Percentiles rank a stretch among this genome's conserved stretches.
Conservation (phyloP, 768 basidiomycete species). For the Xerocomus potaroensis region DNA sequence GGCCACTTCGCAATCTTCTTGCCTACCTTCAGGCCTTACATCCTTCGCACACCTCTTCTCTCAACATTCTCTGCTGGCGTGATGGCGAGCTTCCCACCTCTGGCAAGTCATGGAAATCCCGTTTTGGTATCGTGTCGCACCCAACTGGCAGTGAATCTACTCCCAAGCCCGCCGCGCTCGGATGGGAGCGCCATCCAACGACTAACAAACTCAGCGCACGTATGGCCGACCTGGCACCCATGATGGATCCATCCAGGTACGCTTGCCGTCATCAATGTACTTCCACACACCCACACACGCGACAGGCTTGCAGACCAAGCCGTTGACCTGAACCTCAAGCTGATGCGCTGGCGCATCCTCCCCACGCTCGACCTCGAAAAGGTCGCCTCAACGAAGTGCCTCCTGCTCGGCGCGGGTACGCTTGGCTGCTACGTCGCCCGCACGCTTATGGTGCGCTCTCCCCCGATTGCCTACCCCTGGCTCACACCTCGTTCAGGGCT, state of each 20-base stretch:
- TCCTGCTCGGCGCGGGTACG: slow-evolving; percentile 93
- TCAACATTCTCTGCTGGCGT: slow-evolving; percentile 77
- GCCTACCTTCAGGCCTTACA: slow-evolving; percentile 68
- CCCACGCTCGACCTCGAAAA: slow-evolving; percentile 87
- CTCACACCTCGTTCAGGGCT: slow-evolving; percentile 53
- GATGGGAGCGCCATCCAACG: slow-evolving; percentile 91
- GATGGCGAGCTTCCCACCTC: slow-evolving; percentile 48
- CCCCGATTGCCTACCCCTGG: neutral
- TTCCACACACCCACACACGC: neutral
- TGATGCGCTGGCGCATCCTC: slow-evolving; percentile 97
- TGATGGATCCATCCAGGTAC: slow-evolving; percentile 91
- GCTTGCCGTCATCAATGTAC: neutral
- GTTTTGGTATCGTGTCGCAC: slow-evolving; percentile 47
- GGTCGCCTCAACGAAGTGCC: slow-evolving; percentile 71
- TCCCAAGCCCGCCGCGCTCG: slow-evolving; percentile 62
- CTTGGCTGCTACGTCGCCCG: slow-evolving; percentile 95
- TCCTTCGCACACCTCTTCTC: slow-evolving; percentile 39
- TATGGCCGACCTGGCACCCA: slow-evolving; percentile 85
- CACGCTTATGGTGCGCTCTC: slow-evolving; percentile 63
- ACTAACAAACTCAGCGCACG: slow-evolving; percentile 81
- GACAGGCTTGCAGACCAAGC: slow-evolving; percentile 88
- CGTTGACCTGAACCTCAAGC: slow-evolving; percentile 94
- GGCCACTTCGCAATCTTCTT: slow-evolving; percentile 92
- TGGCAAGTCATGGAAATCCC: slow-evolving; percentile 53
- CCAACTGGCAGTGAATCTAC: slow-evolving; percentile 14